These are phyloP conservation scores for Populus hybrid DNA, from an alignment of 441 rosid species.

Conservation along the genomic window DNA sequence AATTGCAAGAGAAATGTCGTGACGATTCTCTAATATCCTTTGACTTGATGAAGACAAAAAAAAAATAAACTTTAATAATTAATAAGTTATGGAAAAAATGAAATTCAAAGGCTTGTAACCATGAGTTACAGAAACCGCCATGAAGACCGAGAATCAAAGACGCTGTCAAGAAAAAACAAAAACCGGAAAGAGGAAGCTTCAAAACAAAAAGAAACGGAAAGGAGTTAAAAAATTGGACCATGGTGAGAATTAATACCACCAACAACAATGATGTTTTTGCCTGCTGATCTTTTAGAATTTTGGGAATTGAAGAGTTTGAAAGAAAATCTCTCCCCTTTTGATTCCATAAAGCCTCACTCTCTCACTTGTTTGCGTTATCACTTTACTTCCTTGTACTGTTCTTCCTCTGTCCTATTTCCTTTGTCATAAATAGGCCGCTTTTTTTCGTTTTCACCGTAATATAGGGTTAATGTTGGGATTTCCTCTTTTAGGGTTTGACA, in stretches of 20 bases:
- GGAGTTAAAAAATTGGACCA: not conserved
- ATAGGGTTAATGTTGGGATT: too few relatives aligned
- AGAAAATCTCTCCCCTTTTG: not conserved
- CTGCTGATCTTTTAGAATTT: not conserved
- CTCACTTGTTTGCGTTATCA: not conserved
- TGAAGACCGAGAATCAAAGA: not conserved
- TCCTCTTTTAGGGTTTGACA: constrained; percentile 11
- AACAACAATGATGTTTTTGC: not conserved
- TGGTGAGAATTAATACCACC: not conserved
- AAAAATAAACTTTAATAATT: too few relatives aligned
- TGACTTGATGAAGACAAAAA: not conserved
- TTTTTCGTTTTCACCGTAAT: constrained; percentile 36
- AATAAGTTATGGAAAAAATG: not conserved
- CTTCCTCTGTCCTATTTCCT: constrained; percentile 8
- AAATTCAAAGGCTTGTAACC: not conserved
- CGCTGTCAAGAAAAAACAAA: not conserved
- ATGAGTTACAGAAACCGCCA: not conserved
- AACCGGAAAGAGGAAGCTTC: not conserved
- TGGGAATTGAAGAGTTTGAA: constrained; percentile 5
- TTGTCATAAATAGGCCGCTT: constrained; percentile 40
- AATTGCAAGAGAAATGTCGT: too few relatives aligned
- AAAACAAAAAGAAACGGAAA: not conserved
- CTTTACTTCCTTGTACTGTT: not conserved
- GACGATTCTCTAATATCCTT: not conserved
- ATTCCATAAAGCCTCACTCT: not conserved